A percentile compares a stretch with the other conserved stretches of the same genome.
Conservation (phyloP, 176 grass and related monocot species). For the Themeda triandra region DNA sequence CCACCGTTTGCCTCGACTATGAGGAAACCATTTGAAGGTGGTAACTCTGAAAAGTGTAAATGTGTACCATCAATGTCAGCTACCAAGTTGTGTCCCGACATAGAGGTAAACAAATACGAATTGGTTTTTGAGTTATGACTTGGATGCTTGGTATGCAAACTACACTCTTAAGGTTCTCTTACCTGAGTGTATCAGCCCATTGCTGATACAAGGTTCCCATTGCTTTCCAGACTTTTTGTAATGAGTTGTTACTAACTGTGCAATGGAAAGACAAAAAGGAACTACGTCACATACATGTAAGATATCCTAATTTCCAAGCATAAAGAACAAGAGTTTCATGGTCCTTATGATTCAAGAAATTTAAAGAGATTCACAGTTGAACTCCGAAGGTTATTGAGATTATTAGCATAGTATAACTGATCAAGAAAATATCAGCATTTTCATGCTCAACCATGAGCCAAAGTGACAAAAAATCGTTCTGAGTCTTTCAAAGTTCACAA, state of each 20-base stretch:
- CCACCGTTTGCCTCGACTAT: constrained; percentile 96
- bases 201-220: constrained; percentile 66
- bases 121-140: background rate
- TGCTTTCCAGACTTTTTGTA: constrained; percentile 48
- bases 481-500: background rate
- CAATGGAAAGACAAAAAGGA: constrained; percentile 3
- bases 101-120: constrained; percentile 1
- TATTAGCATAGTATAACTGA: background rate
- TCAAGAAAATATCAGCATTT: background rate
- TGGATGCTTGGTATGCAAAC: background rate
- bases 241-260: constrained; percentile 59
- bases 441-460: background rate
- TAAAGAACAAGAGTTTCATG: background rate
- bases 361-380: background rate
- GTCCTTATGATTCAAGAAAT: constrained; percentile 14
- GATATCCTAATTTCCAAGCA: background rate
- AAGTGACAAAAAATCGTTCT: background rate
- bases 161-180: constrained; percentile 12
- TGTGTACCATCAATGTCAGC: constrained; percentile 13
- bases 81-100: background rate
- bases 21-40: constrained; percentile 84
- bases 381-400: background rate
- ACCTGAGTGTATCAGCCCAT: constrained; percentile 64
- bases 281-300: background rate
- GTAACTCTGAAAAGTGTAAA: constrained; percentile 56